Base-by-base conservation (phyloP, 805 yeast genomes). In the Wickerhamiella lipophila region DNA sequence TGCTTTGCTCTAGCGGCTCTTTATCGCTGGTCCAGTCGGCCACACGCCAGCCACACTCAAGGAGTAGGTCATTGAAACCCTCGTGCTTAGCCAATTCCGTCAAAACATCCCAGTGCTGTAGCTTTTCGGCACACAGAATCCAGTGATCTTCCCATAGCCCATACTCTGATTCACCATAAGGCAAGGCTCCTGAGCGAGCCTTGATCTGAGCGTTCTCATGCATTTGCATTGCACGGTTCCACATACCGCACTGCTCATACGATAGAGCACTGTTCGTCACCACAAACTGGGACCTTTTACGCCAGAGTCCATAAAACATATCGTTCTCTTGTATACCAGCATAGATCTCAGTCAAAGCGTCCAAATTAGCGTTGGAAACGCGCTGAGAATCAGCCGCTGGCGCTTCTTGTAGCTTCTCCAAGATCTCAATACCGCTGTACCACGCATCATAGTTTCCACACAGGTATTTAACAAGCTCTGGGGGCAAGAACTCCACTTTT, bases 41-140 rank as follows among this genome's bases (percentile, higher is more conserved):
- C 35, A 92, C 94, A 60, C 99, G 74, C 99, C 99, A 92, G 34
- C 97, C 98, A 73, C 98, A 94, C 64, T 92, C 99, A n/a, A 92
- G 70, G 22, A 94, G 68, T 55, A 92, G 70, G 60, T 92, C 98
- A 0, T 96, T 87, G 62, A 89, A 94, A 0, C 96, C 96, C 69
- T 94, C 99, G 60, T 94, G 97, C 58, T 89, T 87, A 2, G 98
- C 96, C 26, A 94, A 71, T 59, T 92, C 99, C 0, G 98, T 89
- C 51, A 92, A 70, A 43, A 92, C 81, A 60, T 92, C 98, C 99
- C 99, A 92, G 55, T 92, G 96, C 61, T 92, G 98, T 36, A 92
- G 69, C 63, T 89, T 89, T 61, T 92, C 96, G 2, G 98, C 95
- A 69, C 98, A 88, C 34, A 84, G 68, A 50, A 92, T 87, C 99